Evolutionary conservation across 176 grass and related monocot species (phyloP), one percentile per base, ranked within the genome.

Genomic region (Cymbopogon citratus): DNA sequence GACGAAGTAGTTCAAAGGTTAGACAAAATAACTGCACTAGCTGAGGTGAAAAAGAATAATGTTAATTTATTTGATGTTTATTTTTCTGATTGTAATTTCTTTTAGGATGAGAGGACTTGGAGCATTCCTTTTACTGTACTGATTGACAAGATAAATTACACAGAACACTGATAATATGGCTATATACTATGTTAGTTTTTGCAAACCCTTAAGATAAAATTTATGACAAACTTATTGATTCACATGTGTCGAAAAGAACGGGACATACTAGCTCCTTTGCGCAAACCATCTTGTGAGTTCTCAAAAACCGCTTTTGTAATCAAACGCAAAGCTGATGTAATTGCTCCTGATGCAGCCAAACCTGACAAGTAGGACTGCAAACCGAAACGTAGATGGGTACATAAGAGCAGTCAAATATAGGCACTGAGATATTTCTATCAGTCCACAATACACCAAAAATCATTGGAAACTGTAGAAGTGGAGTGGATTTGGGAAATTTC

Each of bases 351-450:
- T n/a, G n/a, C n/a, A n/a, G n/a, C 57, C 23, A 77, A 44, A 63
- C 75, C 75, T 19, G 75, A 23, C 24, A 78, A 78, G 76, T 13
- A 78, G 16, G 59, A 78, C 60, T 78, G 76, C 24, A 63, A 27
- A 27, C 34, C 12, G 27, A 63, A 61, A 11, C 2, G 6, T 12
- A 15, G 48, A 54, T 49, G 24, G 26, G 14, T 18, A 25, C 33
- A 31, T 16, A 36, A 56, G 28, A 5, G 4, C 10, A 14, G 11
- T 7, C 10, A 23, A 24, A 10, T 23, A 23, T 57, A 34, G 2
- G 7, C 35, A 21, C 46, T 35, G 29, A 74, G 6, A 57, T 14
- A 24, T 12, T 59, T 38, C 19, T 23, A 23, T 25, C 19, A 76
- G 21, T 76, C 21, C 2, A 43, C 23, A 28, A 63, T 26, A 76